A percentile compares a stretch with the other conserved stretches of the same genome.
Conservation (phyloP, 345 rosid species). For the Aurinia saxatilis region DNA sequence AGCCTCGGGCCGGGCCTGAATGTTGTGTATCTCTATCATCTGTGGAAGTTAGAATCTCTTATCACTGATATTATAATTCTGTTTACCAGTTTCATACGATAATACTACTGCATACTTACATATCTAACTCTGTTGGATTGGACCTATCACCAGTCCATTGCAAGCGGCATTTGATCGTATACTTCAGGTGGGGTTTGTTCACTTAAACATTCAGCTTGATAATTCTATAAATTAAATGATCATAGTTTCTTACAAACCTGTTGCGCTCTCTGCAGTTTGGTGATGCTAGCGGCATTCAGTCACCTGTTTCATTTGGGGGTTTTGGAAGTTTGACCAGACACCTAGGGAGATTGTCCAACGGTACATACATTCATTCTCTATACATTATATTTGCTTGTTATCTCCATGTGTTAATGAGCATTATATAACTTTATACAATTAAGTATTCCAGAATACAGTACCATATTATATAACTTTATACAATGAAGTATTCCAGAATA, state of each 20-base stretch:
- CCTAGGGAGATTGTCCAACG: conserved; percentile 71
- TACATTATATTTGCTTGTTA: background rate
- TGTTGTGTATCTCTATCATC: background rate
- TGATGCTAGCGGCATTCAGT: conserved; percentile 97
- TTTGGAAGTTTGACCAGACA: conserved; percentile 98
- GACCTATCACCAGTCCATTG: conserved; percentile 56
- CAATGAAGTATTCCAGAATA: background rate
- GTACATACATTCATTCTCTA: conserved; percentile 31
- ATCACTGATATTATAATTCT: conserved; percentile 8
- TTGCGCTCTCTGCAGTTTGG: conserved; percentile 60
- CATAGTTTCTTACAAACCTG: conserved; percentile 1
- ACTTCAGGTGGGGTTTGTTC: conserved; percentile 57
- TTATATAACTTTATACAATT: background rate
- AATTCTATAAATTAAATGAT: background rate
- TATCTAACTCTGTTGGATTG: conserved; percentile 27
- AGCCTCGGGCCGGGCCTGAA: too few relatives aligned
- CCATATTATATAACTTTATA: background rate
- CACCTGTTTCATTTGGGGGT: conserved; percentile 98
- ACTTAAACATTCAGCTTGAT: background rate
- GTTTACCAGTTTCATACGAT: conserved; percentile 16
- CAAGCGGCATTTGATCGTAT: conserved; percentile 87
- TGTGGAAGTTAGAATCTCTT: background rate
- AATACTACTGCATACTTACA: conserved; percentile 30
- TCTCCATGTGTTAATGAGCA: background rate
- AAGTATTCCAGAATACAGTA: background rate